Base-by-base conservation (phyloP, 371 early-diverging fungal species). In the Capillidium heterosporum region DNA sequence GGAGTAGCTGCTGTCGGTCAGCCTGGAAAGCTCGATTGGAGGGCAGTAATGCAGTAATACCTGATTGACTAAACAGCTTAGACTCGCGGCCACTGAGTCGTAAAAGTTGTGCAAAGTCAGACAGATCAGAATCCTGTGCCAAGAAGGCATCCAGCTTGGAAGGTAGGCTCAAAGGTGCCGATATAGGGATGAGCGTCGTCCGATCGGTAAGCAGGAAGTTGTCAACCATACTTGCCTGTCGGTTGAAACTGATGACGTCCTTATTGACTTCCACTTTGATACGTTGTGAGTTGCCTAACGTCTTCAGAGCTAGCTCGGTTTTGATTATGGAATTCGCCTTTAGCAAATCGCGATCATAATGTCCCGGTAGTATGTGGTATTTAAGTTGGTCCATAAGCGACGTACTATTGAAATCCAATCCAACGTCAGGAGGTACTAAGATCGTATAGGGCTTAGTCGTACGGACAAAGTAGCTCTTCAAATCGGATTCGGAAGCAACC, bases 301-400 rank as follows among this genome's bases (percentile, higher is more conserved):
- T n/a, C n/a, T n/a, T n/a, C n/a, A n/a, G n/a, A n/a, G n/a, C n/a
- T n/a, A n/a, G n/a, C n/a, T n/a, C n/a, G n/a, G n/a, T n/a, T n/a
- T n/a, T n/a, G n/a, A n/a, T n/a, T n/a, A n/a, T n/a, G n/a, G n/a
- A n/a, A n/a, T n/a, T n/a, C n/a, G n/a, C n/a, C n/a, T n/a, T n/a
- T n/a, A n/a, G n/a, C n/a, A n/a, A n/a, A n/a, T n/a, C 21, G 11
- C 19, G 5, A 23, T 19, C 8, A 15, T 54, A 29, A 2, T 41
- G 21, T 19, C 55, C 55, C 4, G 4, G n/a, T n/a, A 54, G 24
- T 35, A 54, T 41, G 26, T 54, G 55, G 28, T 54, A 54, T 13
- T 54, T 23, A 23, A 54, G 15, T 8, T 41, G 7, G 26, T 54
- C 48, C 8, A 26, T 43, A 13, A 24, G 8, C 39, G n/a, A 19